Conservation (phyloP, 345 rosid species). For the Eucalyptus leucophloia region DNA sequence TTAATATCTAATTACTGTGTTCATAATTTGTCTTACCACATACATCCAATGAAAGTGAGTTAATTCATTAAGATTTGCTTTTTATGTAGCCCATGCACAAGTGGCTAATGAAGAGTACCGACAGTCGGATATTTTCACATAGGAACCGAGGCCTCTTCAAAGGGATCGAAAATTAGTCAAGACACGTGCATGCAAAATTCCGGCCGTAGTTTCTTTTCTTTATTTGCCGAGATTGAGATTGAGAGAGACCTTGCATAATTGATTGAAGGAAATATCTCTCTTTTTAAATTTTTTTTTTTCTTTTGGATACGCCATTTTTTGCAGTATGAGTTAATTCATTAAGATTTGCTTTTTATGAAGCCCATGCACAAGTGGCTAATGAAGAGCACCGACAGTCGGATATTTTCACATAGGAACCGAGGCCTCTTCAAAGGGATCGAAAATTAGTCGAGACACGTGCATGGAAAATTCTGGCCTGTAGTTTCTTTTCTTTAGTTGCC, state of each 20-base stretch:
- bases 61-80: neutral
- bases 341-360: neutral
- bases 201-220: neutral
- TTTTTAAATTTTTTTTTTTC: accelerated
- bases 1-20: neutral
- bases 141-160: neutral
- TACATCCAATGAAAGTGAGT: neutral
- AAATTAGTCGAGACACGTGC: neutral
- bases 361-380: neutral
- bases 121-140: neutral
- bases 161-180: neutral
- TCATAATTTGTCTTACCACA: neutral
- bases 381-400: neutral
- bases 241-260: neutral
- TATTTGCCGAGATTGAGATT: neutral
- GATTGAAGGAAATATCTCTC: neutral
- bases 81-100: neutral
- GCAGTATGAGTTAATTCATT: neutral
- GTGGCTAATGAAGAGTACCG: neutral
- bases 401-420: neutral
- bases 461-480: neutral
- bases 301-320: neutral
- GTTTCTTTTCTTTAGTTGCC: neutral
- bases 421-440: neutral
- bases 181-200: neutral